These are phyloP conservation scores for Fusarium concolor DNA, from an alignment of 2,329 filamentous ascomycete genomes.

Conservation along the genomic window DNA sequence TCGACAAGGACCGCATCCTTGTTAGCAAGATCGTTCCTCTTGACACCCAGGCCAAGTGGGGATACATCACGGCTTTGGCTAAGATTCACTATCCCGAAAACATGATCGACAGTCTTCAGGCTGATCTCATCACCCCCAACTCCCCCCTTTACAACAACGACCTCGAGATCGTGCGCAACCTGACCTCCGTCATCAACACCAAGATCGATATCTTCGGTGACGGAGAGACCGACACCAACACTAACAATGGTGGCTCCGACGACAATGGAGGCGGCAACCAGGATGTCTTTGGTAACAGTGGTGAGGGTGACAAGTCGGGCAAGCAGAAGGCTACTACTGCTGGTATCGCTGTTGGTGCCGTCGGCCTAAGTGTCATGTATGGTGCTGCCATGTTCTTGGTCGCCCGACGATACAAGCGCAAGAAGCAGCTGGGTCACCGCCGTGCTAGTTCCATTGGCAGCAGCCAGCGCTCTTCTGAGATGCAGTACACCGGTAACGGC, in stretches of 20 bases:
- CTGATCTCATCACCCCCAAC: slow-evolving; percentile 77
- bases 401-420: slow-evolving; percentile 89
- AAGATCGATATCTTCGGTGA: slow-evolving; percentile 67
- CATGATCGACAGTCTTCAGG: slow-evolving; percentile 73
- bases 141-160: slow-evolving; percentile 81
- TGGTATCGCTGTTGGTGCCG: slow-evolving; percentile 80
- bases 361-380: slow-evolving; percentile 85
- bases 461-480: slow-evolving; percentile 59
- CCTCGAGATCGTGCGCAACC: slow-evolving; percentile 71
- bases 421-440: slow-evolving; percentile 79
- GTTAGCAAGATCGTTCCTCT: slow-evolving; percentile 81
- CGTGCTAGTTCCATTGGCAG: slow-evolving; percentile 79
- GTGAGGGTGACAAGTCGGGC: slow-evolving; percentile 64
- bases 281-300: slow-evolving; percentile 57
- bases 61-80: slow-evolving; percentile 84
- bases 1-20: slow-evolving; percentile 66
- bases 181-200: slow-evolving; percentile 86
- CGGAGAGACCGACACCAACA: slow-evolving; percentile 52
- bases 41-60: slow-evolving; percentile 74
- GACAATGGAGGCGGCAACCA: slow-evolving; percentile 53
- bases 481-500: slow-evolving; percentile 62
- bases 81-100: slow-evolving; percentile 76
- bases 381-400: slow-evolving; percentile 95
- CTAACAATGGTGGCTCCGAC: slow-evolving; percentile 45
- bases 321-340: slow-evolving; percentile 72